Percentiles rank a stretch among this genome's conserved stretches.
phyloP scores from a whole-genome alignment of 1,139 yeast species.

The Geotrichum carabidarum region DNA sequence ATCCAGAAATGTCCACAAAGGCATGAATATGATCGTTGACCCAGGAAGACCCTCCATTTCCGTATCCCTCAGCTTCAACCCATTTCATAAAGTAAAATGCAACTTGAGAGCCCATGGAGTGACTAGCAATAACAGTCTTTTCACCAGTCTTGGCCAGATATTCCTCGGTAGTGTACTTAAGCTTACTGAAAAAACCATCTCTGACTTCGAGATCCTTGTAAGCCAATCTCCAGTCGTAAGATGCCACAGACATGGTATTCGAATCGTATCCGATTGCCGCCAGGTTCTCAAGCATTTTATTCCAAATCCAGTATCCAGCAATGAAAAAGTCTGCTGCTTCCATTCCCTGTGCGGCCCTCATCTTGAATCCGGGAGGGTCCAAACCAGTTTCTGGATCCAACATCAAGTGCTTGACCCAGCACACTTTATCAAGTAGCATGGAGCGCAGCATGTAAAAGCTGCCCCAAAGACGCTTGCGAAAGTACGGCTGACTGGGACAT shows the following conservation, averaged over 20 bases:
- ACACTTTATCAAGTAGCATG: conserved; percentile 83
- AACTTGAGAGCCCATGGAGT: conserved; percentile 95
- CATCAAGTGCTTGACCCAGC: conserved; percentile 91
- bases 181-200: conserved; percentile 75
- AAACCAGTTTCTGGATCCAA: conserved; percentile 86
- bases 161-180: conserved; percentile 68
- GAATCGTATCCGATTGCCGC: conserved; percentile 94
- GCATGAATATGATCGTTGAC: conserved; percentile 78
- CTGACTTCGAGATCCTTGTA: conserved; percentile 82
- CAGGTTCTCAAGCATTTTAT: conserved; percentile 81
- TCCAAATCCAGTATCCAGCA: conserved; percentile 99
- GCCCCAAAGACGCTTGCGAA: conserved; percentile 92
- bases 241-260: conserved; percentile 80
- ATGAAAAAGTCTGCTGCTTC: conserved; percentile 95
- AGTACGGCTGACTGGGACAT: conserved; percentile 80
- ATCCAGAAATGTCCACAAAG: conserved; percentile 80
- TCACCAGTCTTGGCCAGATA: conserved; percentile 50
- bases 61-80: conserved; percentile 82
- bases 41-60: conserved; percentile 88
- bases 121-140: conserved; percentile 77
- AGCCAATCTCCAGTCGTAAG: conserved; percentile 94
- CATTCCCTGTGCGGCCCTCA: conserved; percentile 92
- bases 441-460: conserved; percentile 90
- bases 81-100: conserved; percentile 85
- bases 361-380: conserved; percentile 75